Conservation (phyloP, 1,284 basidiomycete genomes). For the Ustilago cynodontis region DNA sequence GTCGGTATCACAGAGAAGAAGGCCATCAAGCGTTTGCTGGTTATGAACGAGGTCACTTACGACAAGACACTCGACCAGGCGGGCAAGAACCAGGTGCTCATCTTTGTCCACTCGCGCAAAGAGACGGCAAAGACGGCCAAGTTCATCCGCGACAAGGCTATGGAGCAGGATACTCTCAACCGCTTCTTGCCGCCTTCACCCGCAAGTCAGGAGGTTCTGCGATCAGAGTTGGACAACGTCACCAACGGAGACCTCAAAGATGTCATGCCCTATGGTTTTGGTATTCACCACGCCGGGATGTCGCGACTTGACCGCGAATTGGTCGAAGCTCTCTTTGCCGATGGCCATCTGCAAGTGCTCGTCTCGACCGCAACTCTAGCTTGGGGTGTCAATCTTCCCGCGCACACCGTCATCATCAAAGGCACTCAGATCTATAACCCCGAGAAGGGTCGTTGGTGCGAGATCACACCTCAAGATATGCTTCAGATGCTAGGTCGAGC, state of each 20-base stretch:
- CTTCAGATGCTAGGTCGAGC: constrained; percentile 99
- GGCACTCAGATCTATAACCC: constrained; percentile 99
- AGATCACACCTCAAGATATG: constrained; percentile 95
- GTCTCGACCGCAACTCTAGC: constrained; percentile 98
- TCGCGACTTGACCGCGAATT: constrained; percentile 89
- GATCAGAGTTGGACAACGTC: constrained; percentile 82
- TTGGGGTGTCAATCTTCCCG: constrained; percentile 99
- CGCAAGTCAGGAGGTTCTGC: constrained; percentile 62
- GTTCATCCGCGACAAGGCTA: constrained; percentile 92
- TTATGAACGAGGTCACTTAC: constrained; percentile 99
- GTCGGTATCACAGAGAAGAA: constrained; percentile 99
- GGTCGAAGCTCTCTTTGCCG: constrained; percentile 94
- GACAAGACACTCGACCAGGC: constrained; percentile 78
- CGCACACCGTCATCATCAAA: constrained; percentile 98
- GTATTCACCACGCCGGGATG: constrained; percentile 99
- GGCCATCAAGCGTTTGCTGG: constrained; percentile 96
- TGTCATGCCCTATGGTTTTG: constrained; percentile 94
- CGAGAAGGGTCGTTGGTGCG: constrained; percentile 97
- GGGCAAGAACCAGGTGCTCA: constrained; percentile 74
- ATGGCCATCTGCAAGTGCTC: constrained; percentile 92
- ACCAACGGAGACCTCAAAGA: constrained; percentile 88
- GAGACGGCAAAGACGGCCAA: constrained; percentile 97
- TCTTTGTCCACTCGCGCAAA: constrained; percentile 98
- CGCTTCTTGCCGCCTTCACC: constrained; percentile 79
- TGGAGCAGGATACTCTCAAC: constrained; percentile 95